These are phyloP conservation scores for Phytophthora pistaciae DNA, from an alignment of 352 stramenopile genomes.

Conservation along the genomic window DNA sequence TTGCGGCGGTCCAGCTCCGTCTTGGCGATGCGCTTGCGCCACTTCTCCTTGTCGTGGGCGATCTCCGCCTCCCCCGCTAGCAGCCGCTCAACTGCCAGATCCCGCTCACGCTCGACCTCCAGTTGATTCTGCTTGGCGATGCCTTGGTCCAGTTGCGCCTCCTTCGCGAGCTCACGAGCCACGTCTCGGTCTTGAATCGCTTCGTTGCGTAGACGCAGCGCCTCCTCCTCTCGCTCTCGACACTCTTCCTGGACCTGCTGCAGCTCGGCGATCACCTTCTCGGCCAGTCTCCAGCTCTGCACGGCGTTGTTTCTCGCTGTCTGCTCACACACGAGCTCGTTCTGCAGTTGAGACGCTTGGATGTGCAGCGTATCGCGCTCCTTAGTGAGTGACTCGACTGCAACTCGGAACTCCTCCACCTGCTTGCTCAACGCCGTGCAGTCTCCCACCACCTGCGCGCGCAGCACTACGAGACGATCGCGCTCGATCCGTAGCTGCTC, in stretches of 20 bases:
- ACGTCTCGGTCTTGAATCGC: constrained; percentile 57
- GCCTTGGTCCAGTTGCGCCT: constrained; percentile 63
- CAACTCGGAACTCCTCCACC: constrained; percentile 21
- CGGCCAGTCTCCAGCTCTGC: constrained; percentile 57
- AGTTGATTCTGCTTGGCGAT: constrained; percentile 56
- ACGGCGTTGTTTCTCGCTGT: constrained; percentile 53
- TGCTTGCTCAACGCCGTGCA: constrained; percentile 24
- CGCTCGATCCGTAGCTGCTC: constrained; percentile 62
- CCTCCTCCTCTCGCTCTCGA: constrained; percentile 60
- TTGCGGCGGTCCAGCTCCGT: constrained; percentile 60
- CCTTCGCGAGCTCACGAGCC: constrained; percentile 41
- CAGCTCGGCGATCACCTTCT: constrained; percentile 50
- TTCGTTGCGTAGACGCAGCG: constrained; percentile 54
- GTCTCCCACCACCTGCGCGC: constrained; percentile 24
- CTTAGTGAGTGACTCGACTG: constrained; percentile 12
- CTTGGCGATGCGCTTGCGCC: constrained; percentile 49
- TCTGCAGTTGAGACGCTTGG: constrained; percentile 34
- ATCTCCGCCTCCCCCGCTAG: constrained; percentile 47
- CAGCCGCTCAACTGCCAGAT: constrained; percentile 42
- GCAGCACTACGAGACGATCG: constrained; percentile 44
- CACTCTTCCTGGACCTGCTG: constrained; percentile 50
- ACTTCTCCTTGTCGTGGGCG: constrained; percentile 51
- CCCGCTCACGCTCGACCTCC: constrained; percentile 51
- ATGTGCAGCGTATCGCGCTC: constrained; percentile 42
- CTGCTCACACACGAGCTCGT: constrained; percentile 42